Base-by-base conservation (phyloP, 768 basidiomycete genomes). In the Kwoniella bestiolae region DNA sequence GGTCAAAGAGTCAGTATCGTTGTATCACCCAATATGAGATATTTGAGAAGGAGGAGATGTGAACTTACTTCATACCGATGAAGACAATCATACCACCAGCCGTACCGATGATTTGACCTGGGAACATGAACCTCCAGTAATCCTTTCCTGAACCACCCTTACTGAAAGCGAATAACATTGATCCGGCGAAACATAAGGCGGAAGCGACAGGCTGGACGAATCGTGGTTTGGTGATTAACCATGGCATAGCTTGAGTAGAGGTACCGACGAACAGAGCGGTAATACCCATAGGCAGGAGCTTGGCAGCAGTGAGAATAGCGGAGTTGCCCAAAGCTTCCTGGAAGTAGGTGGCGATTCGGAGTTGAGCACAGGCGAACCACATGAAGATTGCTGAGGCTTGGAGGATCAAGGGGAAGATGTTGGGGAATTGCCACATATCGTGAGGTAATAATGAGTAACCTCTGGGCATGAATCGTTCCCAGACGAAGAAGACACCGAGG, bases 51-150 rank as follows among this genome's bases (percentile, higher is more conserved):
- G 45, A 63, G 62, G 55, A 41, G 12, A 18, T 41, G 1, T 41
- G 1, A 16, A 41, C 38, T 41, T 18, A 41, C 38, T 75, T 74
- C 69, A 73, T 74, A 12, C 65, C 68, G 58, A 79, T 76, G 65
- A 76, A 79, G 53, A 79, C 35, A 46, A 76, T 68, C 73, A 79
- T 72, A 14, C 68, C 75, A 18, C 75, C 77, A 14, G 63, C 68
- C 25, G 75, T 75, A 34, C 75, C 73, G 53, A 74, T 67, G 44
- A 79, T 53, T 31, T 68, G 57, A 11, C 73, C 77, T 18, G 75
- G 29, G 75, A 79, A 79, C 63, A 79, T 66, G 68, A 47, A 76
- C 34, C 56, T 59, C 77, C 77, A 79, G 68, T 76, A 79, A 56
- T 79, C 64, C 18, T 65, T 64, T 34, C 75, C 75, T 23, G 47